Base-by-base conservation (phyloP, 164 flowering plant genomes). In the Macadamia tetraphylla region DNA sequence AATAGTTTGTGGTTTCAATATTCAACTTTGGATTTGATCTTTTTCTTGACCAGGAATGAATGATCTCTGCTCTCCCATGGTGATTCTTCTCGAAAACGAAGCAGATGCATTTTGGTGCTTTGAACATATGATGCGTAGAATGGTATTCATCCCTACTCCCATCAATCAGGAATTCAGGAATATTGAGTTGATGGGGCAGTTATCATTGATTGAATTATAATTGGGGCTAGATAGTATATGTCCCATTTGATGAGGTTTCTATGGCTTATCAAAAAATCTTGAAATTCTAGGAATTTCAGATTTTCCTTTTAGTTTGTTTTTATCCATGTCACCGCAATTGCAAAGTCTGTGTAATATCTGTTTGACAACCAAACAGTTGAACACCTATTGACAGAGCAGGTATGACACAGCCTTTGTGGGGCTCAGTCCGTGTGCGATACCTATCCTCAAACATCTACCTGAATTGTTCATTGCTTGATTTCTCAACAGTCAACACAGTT, bases 41-140 rank as follows among this genome's bases (percentile, higher is more conserved):
- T 46, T 32, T 56, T 59, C 51, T 61, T 72, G 64, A 29, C 65
- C 86, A 94, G 98, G 98, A 72, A 94, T 94, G 97, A 91, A 80
- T 78, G 98, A 94, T 74, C 86, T 94, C 42, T 91, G 97, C 84
- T 94, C 97, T 59, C 94, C 98, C 32, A 86, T 91, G 85, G 75
- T 87, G 62, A 77, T 94, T 66, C 94, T 94, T 76, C 65, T 91
- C 43, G 96, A 89, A 67, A 71, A 94, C 73, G 97, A 94, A 81
- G 98, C 94, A 3, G 98, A 94, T 84, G 91, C 96, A 23, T 94
- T 84, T 78, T 94, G 98, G 98, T 94, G 98, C 78, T 91, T 89
- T 79, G 88, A 89, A 78, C 92, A 81, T 62, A 79, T 90, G 60
- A 94, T 94, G 98, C 91, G 90, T 68, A 89, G 89, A 82, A 69